phyloP scores from a whole-genome alignment of 129 eudicot species.

The Arctium lappa region DNA sequence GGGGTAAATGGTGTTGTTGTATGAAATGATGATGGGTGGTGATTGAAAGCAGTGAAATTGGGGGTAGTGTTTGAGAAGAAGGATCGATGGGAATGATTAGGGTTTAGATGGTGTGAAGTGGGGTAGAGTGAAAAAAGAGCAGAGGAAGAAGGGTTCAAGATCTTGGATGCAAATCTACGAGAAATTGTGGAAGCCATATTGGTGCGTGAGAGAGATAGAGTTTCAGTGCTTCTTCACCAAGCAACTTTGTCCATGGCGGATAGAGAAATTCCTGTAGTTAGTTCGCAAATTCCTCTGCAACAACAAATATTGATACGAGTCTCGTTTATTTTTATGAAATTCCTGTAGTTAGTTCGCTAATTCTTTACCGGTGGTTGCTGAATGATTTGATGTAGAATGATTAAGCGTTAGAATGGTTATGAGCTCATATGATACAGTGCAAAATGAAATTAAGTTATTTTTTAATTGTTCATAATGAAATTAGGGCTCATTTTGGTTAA shows the following conservation, averaged over 20 bases:
- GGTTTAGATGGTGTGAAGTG: slow-evolving; percentile 11
- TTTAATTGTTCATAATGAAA: too few species aligned
- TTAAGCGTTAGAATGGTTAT: too few species aligned
- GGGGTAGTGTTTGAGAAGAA: slow-evolving; percentile 17
- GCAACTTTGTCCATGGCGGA: neutral
- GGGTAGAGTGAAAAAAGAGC: slow-evolving; percentile 23
- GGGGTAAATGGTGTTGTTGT: neutral
- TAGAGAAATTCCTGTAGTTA: neutral
- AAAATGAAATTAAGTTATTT: too few species aligned
- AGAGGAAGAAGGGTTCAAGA: slow-evolving; percentile 28
- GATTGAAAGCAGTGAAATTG: slow-evolving; percentile 20
- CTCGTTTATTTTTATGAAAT: too few species aligned
- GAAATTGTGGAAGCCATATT: slow-evolving; percentile 52
- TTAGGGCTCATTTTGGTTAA: too few species aligned
- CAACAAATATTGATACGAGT: too few species aligned
- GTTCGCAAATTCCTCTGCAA: neutral
- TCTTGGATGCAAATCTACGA: slow-evolving; percentile 48
- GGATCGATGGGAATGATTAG: slow-evolving; percentile 10
- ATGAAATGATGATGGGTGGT: slow-evolving; percentile 9
- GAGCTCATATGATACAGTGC: too few species aligned
- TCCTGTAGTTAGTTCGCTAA: too few species aligned
- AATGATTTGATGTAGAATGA: too few species aligned
- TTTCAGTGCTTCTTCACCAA: neutral
- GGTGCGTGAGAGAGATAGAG: neutral
- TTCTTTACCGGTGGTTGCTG: too few species aligned